Evolutionary conservation across 495 filamentous ascomycete genomes (phyloP).

Genomic region (Hypomontagnella monticulosa): DNA sequence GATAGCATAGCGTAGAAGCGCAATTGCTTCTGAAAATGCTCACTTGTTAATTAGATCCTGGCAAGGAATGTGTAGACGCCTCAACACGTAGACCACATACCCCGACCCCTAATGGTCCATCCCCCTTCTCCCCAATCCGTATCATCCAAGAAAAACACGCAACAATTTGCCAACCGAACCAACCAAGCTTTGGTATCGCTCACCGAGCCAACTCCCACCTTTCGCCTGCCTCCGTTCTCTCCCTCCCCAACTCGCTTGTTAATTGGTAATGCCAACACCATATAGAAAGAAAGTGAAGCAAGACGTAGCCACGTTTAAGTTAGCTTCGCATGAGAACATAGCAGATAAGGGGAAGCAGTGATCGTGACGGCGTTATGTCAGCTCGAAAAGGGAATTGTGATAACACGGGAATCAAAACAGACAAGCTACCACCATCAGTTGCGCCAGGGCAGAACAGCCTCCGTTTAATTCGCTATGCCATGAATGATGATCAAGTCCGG

Average conservation of each 20-base stretch:
- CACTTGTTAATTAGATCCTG: constrained; percentile 38
- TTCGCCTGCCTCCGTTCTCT: constrained; percentile 6
- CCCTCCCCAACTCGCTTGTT: constrained; percentile 7
- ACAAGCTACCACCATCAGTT: constrained; percentile 22
- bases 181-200: constrained; percentile 20
- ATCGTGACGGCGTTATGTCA: constrained; percentile 33
- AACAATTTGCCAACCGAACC: constrained; percentile 36
- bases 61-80: constrained; percentile 22
- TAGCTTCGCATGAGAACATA: constrained; percentile 24
- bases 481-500: constrained; percentile 14
- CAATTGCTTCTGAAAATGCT: constrained; percentile 20
- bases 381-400: constrained; percentile 16
- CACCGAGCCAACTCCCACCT: constrained; percentile 8
- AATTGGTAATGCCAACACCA: constrained; percentile 11
- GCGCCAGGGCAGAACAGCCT: constrained; percentile 18
- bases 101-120: constrained; percentile 8
- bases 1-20: constrained; percentile 9
- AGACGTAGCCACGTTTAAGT: constrained; percentile 2
- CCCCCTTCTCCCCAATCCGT: constrained; percentile 6
- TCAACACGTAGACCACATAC: constrained; percentile 27
- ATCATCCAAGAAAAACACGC: constrained; percentile 16
- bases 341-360: constrained; percentile 23
- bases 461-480: constrained; percentile 31
- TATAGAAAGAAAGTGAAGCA: constrained; percentile 1
- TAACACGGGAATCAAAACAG: constrained; percentile 13